Evolutionary conservation across 257 asterid species (phyloP), one percentile per base, ranked within the genome.

Genomic region (Gynochthodes officinalis): DNA sequence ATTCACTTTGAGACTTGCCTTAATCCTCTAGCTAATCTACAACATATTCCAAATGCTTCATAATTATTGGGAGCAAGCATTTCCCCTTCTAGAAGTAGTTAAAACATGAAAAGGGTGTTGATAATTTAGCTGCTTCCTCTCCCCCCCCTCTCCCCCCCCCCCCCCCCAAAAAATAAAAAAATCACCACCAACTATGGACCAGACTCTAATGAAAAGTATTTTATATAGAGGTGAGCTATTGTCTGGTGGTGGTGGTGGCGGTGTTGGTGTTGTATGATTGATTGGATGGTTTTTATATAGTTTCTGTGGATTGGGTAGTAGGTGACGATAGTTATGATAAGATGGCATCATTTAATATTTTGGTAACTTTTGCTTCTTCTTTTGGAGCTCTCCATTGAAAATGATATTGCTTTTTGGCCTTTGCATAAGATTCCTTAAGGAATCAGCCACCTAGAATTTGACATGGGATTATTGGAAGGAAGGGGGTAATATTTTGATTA

Each of bases 361-460:
- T 64, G 58, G 55, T 30, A 73, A 18, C 33, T 55, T 77, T 77
- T 72, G 72, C 68, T 52, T 48, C 66, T 60, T 52, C 19, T 48
- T 35, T 30, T 53, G 52, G 76, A 73, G 78, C 16, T 35, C 42
- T 49, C 44, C n/a, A 72, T 42, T 73, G 64, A 77, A 67, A 71
- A 70, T 28, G 48, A 61, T 70, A 25, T 68, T 75, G 23, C 76
- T 33, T 35, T 69, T 53, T 52, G 73, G 73, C 73, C 60, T 44
- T 64, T 58, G 67, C 70, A 74, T 14, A 76, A 79, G 84, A 84
- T 79, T 79, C 84, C 83, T 77, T 81, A 65, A 53, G 75, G 58
- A 78, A 78, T 74, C 80, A 78, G 74, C 81, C 85, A 78, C 39
- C 64, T 7, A 70, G 39, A 78, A 74, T 27, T 68, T 71, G 82